phyloP scores from a whole-genome alignment of 2,329 filamentous ascomycete genomes.

The Kalmusia sp. region DNA sequence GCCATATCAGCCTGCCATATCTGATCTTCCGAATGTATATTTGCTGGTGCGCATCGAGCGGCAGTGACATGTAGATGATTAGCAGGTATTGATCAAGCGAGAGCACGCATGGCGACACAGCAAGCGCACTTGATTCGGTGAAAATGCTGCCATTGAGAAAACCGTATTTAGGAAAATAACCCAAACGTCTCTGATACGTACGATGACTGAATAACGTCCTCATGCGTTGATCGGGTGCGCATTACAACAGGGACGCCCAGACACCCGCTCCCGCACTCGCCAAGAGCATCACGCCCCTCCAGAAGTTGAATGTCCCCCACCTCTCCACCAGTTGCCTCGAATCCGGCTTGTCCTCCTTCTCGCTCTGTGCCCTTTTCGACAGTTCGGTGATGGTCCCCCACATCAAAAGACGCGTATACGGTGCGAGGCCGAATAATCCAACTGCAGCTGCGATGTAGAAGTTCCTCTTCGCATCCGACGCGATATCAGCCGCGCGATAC shows the following conservation, averaged over 20 bases:
- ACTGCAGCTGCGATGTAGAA: constrained; percentile 21
- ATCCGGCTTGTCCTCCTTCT: constrained; percentile 1
- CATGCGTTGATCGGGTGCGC: background rate
- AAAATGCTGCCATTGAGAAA: too few relatives aligned
- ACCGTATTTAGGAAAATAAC: too few relatives aligned
- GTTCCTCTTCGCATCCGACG: constrained; percentile 11
- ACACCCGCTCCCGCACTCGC: constrained; percentile 16
- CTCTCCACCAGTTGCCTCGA: constrained; percentile 19
- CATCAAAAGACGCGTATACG: constrained; percentile 23
- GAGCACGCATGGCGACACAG: too few relatives aligned
- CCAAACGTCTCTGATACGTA: too few relatives aligned
- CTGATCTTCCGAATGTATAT: background rate
- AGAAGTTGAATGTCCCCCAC: constrained; percentile 24
- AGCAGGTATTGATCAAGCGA: background rate
- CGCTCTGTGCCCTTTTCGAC: constrained; percentile 13
- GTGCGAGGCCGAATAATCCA: constrained; percentile 18
- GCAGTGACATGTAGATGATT: background rate
- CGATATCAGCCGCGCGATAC: constrained; percentile 8
- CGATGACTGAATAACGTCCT: too few relatives aligned
- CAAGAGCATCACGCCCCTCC: constrained; percentile 17
- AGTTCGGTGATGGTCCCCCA: constrained; percentile 9
- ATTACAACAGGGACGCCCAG: constrained; percentile 11
- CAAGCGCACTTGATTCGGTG: too few relatives aligned
- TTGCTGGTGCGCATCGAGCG: background rate
- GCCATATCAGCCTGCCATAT: background rate